These are phyloP conservation scores for Penicillium sp. DNA, from an alignment of 2,329 filamentous ascomycete genomes.

Conservation along the genomic window DNA sequence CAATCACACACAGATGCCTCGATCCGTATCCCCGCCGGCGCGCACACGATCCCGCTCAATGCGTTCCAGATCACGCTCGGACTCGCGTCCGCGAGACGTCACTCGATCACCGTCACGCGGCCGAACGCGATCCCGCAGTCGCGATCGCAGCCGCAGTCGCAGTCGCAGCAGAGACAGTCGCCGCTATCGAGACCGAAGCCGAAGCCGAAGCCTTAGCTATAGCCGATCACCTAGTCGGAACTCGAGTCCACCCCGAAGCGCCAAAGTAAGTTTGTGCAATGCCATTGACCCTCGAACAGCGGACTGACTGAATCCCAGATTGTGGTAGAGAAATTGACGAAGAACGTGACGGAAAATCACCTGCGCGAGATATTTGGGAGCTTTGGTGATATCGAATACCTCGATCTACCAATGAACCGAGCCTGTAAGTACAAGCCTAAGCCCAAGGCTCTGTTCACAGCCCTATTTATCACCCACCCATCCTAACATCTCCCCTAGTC, in stretches of 20 bases:
- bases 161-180: slow-evolving; percentile 46
- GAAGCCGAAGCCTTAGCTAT: background rate
- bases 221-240: slow-evolving; percentile 31
- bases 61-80: slow-evolving; percentile 40
- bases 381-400: slow-evolving; percentile 82
- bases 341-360: slow-evolving; percentile 89
- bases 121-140: slow-evolving; percentile 38
- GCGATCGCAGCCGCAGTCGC: slow-evolving; percentile 45
- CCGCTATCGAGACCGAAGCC: slow-evolving; percentile 37
- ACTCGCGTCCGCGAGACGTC: slow-evolving; percentile 33
- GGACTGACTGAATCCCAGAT: slow-evolving; percentile 61
- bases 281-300: too few species aligned
- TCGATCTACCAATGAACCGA: slow-evolving; percentile 88
- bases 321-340: slow-evolving; percentile 92
- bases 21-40: slow-evolving; percentile 17
- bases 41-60: slow-evolving; percentile 31
- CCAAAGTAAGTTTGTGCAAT: slow-evolving; percentile 34
- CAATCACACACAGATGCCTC: slow-evolving; percentile 24
- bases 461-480: background rate
- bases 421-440: too few species aligned
- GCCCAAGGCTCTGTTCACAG: too few species aligned
- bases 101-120: slow-evolving; percentile 34
- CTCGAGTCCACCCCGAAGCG: slow-evolving; percentile 34
- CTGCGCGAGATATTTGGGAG: slow-evolving; percentile 88
- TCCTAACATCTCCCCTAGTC: slow-evolving; percentile 57